A percentile compares a stretch with the other conserved stretches of the same genome.
These are phyloP conservation scores for Fusarium buharicum DNA, from an alignment of 2,329 filamentous ascomycete species.

Conservation along the genomic window DNA sequence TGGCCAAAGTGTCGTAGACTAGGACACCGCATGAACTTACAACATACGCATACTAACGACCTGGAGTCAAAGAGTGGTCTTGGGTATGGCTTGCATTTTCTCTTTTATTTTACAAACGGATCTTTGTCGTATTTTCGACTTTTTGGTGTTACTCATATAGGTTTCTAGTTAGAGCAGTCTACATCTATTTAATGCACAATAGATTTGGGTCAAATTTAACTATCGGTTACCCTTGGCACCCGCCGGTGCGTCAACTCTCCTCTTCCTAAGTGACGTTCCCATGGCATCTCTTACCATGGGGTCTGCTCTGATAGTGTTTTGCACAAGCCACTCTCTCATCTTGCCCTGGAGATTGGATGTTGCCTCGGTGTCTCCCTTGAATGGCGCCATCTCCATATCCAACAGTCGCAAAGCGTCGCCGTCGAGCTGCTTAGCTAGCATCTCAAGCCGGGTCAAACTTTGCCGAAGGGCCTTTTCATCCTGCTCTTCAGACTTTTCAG, in stretches of 20 bases:
- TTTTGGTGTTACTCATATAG: constrained; percentile 21
- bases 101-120: constrained; percentile 16
- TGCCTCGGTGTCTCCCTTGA: constrained; percentile 75
- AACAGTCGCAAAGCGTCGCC: constrained; percentile 76
- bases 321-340: constrained; percentile 86
- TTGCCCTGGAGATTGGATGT: constrained; percentile 70
- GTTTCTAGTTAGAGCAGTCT: constrained; percentile 16
- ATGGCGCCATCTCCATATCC: constrained; percentile 83
- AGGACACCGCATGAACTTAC: constrained; percentile 5
- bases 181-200: constrained; percentile 34
- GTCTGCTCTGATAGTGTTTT: constrained; percentile 83
- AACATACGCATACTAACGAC: constrained; percentile 34
- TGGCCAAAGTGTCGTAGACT: not conserved
- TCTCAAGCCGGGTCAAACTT: constrained; percentile 74
- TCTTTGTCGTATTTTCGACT: constrained; percentile 10
- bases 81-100: constrained; percentile 31
- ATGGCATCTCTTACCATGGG: constrained; percentile 85
- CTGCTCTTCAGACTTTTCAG: constrained; percentile 44
- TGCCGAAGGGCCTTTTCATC: constrained; percentile 65
- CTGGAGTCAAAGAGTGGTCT: constrained; percentile 38
- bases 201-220: constrained; percentile 14
- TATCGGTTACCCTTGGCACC: constrained; percentile 65
- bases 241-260: constrained; percentile 69
- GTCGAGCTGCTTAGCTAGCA: constrained; percentile 68
- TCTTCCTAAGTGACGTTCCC: constrained; percentile 71